Evolutionary conservation across 1,139 yeast species (phyloP), one percentile per base, ranked within the genome.

Genomic region (Arxiozyma slooffiae): DNA sequence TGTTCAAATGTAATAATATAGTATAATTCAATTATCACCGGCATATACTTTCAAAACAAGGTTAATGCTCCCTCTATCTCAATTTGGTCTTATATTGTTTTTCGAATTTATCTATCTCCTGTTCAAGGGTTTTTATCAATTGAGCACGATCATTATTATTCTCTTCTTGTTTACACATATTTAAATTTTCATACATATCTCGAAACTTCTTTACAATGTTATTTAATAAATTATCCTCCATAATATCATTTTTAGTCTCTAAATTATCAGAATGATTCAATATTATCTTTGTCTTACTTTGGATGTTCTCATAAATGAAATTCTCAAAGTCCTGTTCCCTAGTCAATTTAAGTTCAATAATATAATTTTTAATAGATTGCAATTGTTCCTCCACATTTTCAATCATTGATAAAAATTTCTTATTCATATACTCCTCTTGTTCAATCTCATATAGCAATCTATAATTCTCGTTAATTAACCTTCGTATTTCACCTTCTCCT

Each of bases 401-500:
- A 3, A 63, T 59, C 21, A 64, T 53, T 7, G 48, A 46, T 53
- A 60, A 52, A 11, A 63, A 52, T 45, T 60, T 60, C 16, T 48
- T 53, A 48, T 62, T 58, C 34, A 64, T 49, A 48, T 61, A 64
- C 43, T 63, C 67, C 42, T 63, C 62, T 39, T 62, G 60, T 50
- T 65, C 62, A 37, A 65, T 63, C 42, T 60, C 57, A 45, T 63
- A 61, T 7, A 65, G 47, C 7, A 64, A 47, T 20, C 52, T 47
- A 48, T 60, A 64, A 44, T 65, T 65, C 42, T 62, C 66, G 37
- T 49, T 48, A 4, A 61, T 54, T 23, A 65, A 51, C 37, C 37
- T 48, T 20, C 59, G 60, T 17, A 46, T 50, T 38, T 57, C 56
- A 24, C 38, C 38, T 22, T 24, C 34, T 6, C 30, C 34, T 30